Evolutionary conservation across 495 filamentous ascomycete species (phyloP).

Genomic region (Melanomma pulvis-pyrius): DNA sequence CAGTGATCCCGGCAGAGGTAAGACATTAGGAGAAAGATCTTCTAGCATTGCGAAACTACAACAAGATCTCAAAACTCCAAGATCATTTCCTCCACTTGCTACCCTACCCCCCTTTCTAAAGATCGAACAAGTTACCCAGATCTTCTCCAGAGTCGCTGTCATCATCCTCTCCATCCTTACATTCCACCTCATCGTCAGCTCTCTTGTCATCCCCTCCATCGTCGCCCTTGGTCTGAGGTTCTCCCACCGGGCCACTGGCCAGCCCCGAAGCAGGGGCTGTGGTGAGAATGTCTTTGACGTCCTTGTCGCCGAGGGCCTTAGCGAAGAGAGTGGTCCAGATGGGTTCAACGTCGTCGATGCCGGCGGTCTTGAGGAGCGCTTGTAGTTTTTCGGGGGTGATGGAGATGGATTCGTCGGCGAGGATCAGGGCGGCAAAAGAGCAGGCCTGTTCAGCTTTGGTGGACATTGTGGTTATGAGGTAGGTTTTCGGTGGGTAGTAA

Average conservation of each 20-base stretch:
- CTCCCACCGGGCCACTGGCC: background rate
- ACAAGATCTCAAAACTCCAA: slow-evolving; percentile 25
- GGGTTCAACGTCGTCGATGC: slow-evolving; percentile 86
- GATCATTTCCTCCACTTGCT: background rate
- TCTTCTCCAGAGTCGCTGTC: background rate
- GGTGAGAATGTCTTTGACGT: slow-evolving; percentile 89
- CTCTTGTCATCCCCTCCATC: slow-evolving; percentile 6
- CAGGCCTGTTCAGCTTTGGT: slow-evolving; percentile 3
- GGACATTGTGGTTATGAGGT: no score
- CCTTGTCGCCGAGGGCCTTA: slow-evolving; percentile 99
- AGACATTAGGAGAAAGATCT: no score
- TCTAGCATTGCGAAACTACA: no score
- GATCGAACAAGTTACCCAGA: slow-evolving; percentile 13
- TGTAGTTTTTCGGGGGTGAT: slow-evolving; percentile 96
- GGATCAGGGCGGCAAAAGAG: slow-evolving; percentile 91
- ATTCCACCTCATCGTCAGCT: background rate
- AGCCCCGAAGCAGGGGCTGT: slow-evolving; percentile 9
- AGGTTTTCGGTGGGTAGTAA: no score
- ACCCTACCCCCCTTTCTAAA: background rate
- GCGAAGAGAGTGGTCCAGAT: slow-evolving; percentile 97
- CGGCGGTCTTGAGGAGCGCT: slow-evolving; percentile 83
- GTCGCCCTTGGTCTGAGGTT: background rate
- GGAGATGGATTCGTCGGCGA: slow-evolving; percentile 94
- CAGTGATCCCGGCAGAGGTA: no score
- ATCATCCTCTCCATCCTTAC: background rate